A percentile compares a stretch with the other conserved stretches of the same genome.
Evolutionary conservation across 495 filamentous ascomycete genomes (phyloP).

Genomic region (Acidomyces sp.): DNA sequence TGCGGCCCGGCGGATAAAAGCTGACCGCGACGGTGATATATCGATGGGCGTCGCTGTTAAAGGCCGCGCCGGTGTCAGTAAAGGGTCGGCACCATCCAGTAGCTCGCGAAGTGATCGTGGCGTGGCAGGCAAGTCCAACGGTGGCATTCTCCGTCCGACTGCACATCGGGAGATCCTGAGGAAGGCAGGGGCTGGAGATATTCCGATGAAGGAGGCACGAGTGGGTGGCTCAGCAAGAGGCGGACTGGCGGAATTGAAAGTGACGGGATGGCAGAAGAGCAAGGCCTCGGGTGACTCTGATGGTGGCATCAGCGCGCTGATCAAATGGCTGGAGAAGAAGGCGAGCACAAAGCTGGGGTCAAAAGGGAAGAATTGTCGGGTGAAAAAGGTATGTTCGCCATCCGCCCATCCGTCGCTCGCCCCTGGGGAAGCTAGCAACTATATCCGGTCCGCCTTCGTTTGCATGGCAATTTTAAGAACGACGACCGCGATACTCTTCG

Average conservation of each 20-base stretch:
- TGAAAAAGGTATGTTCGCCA: conserved; percentile 77
- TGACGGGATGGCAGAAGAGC: conserved; percentile 63
- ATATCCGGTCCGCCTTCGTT: conserved; percentile 44
- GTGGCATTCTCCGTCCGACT: conserved; percentile 9
- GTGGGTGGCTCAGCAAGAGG: neutral
- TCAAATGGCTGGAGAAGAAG: conserved; percentile 75
- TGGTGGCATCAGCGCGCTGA: conserved; percentile 54
- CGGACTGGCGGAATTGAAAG: conserved; percentile 31
- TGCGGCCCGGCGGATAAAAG: conserved; percentile 3
- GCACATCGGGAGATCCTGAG: conserved; percentile 14
- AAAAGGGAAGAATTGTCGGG: conserved; percentile 45
- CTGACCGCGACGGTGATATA: conserved; percentile 10
- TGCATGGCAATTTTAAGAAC: conserved; percentile 46
- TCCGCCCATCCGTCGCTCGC: conserved; percentile 30
- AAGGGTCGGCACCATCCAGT: conserved; percentile 2
- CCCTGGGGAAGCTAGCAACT: conserved; percentile 6
- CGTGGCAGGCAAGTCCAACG: neutral
- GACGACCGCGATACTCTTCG: conserved; percentile 37
- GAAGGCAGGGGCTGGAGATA: conserved; percentile 13
- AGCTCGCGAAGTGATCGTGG: conserved; percentile 5
- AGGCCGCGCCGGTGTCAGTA: conserved; percentile 4
- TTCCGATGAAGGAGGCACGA: conserved; percentile 13
- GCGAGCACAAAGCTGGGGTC: conserved; percentile 38
- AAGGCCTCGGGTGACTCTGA: conserved; percentile 57
- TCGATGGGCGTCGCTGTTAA: conserved; percentile 10